phyloP scores from a whole-genome alignment of 139 green algal species.

The Chlamydomonas sphaeroides region DNA sequence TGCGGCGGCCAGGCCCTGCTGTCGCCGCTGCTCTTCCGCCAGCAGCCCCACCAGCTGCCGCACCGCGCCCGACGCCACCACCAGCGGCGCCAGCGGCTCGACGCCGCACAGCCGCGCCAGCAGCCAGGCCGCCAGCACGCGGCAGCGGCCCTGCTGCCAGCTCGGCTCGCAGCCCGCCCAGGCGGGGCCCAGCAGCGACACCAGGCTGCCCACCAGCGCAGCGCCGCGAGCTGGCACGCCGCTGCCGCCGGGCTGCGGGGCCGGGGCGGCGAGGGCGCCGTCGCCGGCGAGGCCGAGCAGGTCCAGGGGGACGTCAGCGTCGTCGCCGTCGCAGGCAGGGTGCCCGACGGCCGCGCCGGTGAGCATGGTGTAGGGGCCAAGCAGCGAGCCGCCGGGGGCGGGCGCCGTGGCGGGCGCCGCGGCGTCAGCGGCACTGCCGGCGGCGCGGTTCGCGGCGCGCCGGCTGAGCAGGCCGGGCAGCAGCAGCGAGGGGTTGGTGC shows the following conservation, averaged over 20 bases:
- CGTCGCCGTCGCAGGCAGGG: too few relatives aligned
- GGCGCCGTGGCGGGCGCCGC: not conserved
- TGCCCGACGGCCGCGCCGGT: too few relatives aligned
- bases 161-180: not conserved
- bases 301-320: too few relatives aligned
- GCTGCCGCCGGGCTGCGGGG: too few relatives aligned
- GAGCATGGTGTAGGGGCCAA: too few relatives aligned
- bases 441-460: too few relatives aligned
- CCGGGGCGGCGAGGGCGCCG: too few relatives aligned
- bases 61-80: constrained; percentile 1
- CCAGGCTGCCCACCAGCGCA: constrained; percentile 9
- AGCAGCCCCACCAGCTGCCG: constrained; percentile 22
- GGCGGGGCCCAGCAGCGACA: not conserved
- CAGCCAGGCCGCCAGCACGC: constrained; percentile 31
- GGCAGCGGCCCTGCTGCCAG: constrained; percentile 11
- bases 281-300: too few relatives aligned
- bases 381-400: too few relatives aligned
- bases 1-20: not conserved
- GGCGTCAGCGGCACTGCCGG: not conserved
- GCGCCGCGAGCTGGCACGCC: too few relatives aligned
- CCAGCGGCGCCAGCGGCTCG: not conserved
- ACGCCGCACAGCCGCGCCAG: constrained; percentile 18
- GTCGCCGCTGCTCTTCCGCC: not conserved
- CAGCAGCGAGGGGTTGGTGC: too few relatives aligned
- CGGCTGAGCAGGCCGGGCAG: too few relatives aligned